These are phyloP conservation scores for Warburgia ugandensis DNA, from an alignment of 164 flowering plant genomes.

Conservation along the genomic window DNA sequence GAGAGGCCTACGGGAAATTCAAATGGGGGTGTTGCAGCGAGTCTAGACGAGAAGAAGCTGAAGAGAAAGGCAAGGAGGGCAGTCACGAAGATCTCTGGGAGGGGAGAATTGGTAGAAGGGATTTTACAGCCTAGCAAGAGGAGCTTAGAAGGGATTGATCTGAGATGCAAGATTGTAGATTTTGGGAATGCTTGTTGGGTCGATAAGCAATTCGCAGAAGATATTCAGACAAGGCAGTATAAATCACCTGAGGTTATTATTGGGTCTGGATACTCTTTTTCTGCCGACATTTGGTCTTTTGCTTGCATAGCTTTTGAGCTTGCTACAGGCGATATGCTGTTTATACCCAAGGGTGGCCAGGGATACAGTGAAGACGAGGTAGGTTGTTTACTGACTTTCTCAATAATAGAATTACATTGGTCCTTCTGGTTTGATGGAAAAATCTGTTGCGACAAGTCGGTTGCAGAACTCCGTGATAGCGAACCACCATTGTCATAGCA, in stretches of 20 bases:
- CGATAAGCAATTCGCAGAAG: slow-evolving; percentile 61
- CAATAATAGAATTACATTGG: neutral
- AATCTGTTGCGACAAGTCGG: neutral
- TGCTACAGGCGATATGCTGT: slow-evolving; percentile 94
- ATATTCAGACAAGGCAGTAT: slow-evolving; percentile 92
- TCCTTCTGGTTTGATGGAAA: neutral
- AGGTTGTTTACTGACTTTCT: slow-evolving; percentile 1
- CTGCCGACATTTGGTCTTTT: slow-evolving; percentile 97
- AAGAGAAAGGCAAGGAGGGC: slow-evolving; percentile 77
- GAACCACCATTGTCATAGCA: no score
- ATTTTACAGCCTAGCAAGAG: slow-evolving; percentile 34
- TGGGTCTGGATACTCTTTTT: slow-evolving; percentile 59
- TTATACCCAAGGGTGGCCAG: slow-evolving; percentile 73
- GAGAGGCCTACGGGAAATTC: slow-evolving; percentile 74
- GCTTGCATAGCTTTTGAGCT: slow-evolving; percentile 92
- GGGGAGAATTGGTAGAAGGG: slow-evolving; percentile 58
- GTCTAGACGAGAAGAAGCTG: slow-evolving; percentile 59
- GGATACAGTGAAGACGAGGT: slow-evolving; percentile 91
- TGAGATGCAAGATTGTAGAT: slow-evolving; percentile 89
- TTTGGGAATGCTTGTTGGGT: slow-evolving; percentile 97
- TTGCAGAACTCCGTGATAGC: neutral
- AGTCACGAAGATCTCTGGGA: slow-evolving; percentile 62
- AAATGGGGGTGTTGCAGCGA: slow-evolving; percentile 47
- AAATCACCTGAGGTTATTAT: slow-evolving; percentile 94
- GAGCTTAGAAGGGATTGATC: slow-evolving; percentile 67